Conservation (phyloP, 345 rosid species). For the Cochlearia excelsa region DNA sequence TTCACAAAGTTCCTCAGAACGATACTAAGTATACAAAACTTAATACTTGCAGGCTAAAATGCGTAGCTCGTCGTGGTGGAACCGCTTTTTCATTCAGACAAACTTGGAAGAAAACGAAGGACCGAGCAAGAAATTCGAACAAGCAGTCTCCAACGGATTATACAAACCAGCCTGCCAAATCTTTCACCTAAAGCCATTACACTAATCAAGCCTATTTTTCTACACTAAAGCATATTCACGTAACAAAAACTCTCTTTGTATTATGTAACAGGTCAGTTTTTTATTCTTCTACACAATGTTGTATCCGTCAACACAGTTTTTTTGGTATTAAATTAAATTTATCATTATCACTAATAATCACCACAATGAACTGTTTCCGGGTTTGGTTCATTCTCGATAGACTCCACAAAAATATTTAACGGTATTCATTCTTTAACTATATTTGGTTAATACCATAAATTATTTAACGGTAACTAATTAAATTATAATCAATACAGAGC, state of each 20-base stretch:
- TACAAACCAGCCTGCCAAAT: constrained; percentile 79
- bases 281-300: constrained; percentile 19
- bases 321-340: constrained; percentile 31
- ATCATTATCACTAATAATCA: constrained; percentile 66
- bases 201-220: constrained; percentile 34
- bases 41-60: constrained; percentile 51
- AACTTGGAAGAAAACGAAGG: constrained; percentile 63
- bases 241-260: constrained; percentile 34
- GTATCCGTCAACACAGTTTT: constrained; percentile 37
- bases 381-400: neutral
- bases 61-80: constrained; percentile 78
- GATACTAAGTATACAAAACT: constrained; percentile 4
- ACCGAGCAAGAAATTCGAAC: constrained; percentile 59
- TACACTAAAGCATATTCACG: constrained; percentile 34
- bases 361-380: constrained; percentile 57
- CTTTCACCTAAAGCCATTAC: constrained; percentile 79
- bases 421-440: too few species aligned
- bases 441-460: too few species aligned
- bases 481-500: too few species aligned
- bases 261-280: constrained; percentile 33
- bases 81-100: constrained; percentile 56
- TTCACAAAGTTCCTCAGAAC: constrained; percentile 12
- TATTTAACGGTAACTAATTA: too few species aligned
- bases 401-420: too few species aligned
- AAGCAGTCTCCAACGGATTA: constrained; percentile 57